Percentiles rank a stretch among this genome's conserved stretches.
Conservation (phyloP, 352 stramenopile genomes). For the Phytopythium oedochilum region DNA sequence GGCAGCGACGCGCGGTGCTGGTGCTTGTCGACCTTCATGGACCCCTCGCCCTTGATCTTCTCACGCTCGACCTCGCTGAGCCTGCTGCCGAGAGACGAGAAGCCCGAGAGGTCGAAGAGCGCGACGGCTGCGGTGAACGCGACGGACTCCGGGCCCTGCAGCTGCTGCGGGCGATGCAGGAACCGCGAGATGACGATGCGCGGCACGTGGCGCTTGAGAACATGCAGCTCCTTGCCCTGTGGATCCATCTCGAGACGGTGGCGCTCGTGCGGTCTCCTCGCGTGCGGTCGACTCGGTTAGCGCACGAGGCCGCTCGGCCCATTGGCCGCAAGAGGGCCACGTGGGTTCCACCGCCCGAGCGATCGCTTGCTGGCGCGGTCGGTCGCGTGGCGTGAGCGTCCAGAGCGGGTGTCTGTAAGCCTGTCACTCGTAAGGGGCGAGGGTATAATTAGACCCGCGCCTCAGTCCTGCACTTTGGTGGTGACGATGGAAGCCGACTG, state of each 20-base stretch:
- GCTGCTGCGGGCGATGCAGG: slow-evolving; percentile 33
- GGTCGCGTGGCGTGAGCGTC: too few relatives aligned
- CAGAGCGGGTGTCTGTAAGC: neutral
- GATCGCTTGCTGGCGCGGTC: neutral
- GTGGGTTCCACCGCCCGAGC: too few relatives aligned
- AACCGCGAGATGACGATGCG: slow-evolving; percentile 71
- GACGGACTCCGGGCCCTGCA: slow-evolving; percentile 37
- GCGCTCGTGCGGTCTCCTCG: neutral
- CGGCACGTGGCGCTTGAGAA: slow-evolving; percentile 65
- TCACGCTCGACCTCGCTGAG: slow-evolving; percentile 56
- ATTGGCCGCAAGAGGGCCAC: too few relatives aligned
- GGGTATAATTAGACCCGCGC: neutral
- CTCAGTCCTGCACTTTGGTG: neutral
- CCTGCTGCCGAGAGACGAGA: slow-evolving; percentile 76
- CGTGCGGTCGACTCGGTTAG: neutral
- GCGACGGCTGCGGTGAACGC: slow-evolving; percentile 62
- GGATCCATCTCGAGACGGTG: slow-evolving; percentile 18
- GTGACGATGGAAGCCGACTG: neutral
- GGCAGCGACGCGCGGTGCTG: slow-evolving; percentile 15
- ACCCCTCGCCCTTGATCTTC: slow-evolving; percentile 20
- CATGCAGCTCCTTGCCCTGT: slow-evolving; percentile 48
- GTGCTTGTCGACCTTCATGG: slow-evolving; percentile 9
- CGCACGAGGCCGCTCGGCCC: neutral
- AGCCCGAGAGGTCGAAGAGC: slow-evolving; percentile 86
- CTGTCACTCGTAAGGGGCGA: neutral